Percentiles rank a stretch among this genome's conserved stretches.
These are phyloP conservation scores for Toxicodendron radicans DNA, from an alignment of 345 rosid species.

Conservation along the genomic window DNA sequence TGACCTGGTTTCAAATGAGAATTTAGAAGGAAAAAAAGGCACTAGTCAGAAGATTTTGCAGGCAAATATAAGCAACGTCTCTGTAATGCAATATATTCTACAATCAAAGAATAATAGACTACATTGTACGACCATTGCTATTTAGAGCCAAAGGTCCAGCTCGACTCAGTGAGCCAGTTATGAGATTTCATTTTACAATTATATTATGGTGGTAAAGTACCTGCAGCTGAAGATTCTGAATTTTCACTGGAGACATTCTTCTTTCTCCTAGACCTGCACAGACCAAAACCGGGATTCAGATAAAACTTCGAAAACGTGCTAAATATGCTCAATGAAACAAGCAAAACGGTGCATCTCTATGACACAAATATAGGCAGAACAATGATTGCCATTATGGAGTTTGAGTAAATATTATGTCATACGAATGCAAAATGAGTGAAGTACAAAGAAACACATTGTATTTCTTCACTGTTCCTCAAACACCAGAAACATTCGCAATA, in stretches of 20 bases:
- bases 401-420: too few species aligned
- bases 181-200: background rate
- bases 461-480: background rate
- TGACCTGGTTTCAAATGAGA: slow-evolving; percentile 49
- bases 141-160: background rate
- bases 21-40: background rate
- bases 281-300: slow-evolving; percentile 8
- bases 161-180: background rate
- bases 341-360: background rate
- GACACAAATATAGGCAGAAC: slow-evolving; percentile 8
- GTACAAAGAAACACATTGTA: background rate
- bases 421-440: background rate
- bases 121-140: background rate
- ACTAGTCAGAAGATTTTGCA: background rate
- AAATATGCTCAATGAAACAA: background rate
- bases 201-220: slow-evolving; percentile 29
- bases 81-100: too few species aligned
- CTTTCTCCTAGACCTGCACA: slow-evolving; percentile 86
- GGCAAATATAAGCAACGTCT: slow-evolving; percentile 10
- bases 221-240: slow-evolving; percentile 67
- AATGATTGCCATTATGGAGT: background rate
- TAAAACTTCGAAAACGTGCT: background rate
- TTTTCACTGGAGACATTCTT: slow-evolving; percentile 73
- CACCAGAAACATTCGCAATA: slow-evolving; percentile 1
- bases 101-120: background rate